phyloP scores from a whole-genome alignment of 257 asterid species.

The Parsonsia alboflavescens region DNA sequence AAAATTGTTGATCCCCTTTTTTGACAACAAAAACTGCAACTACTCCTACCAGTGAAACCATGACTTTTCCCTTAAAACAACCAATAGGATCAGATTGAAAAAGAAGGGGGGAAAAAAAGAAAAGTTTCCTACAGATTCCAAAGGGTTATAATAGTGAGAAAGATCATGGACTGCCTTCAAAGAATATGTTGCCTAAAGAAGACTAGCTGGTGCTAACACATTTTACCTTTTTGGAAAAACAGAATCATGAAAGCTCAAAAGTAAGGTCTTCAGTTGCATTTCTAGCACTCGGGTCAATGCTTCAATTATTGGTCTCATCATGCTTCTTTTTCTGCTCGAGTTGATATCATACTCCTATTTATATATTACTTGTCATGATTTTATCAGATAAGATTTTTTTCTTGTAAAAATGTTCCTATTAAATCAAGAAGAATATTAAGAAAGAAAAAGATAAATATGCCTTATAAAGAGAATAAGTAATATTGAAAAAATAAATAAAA shows the following conservation, averaged over 20 bases:
- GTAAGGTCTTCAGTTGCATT: background rate
- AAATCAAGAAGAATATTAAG: too few species aligned
- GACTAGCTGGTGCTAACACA: background rate
- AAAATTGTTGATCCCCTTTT: conserved; percentile 31
- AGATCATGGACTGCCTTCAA: conserved; percentile 7
- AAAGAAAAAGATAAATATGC: too few species aligned
- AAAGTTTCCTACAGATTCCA: conserved; percentile 22
- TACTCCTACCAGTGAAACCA: conserved; percentile 61
- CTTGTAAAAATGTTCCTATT: too few species aligned
- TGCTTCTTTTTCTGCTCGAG: background rate
- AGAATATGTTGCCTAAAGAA: conserved; percentile 3
- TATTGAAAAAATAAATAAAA: too few species aligned
- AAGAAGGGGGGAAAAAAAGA: conserved; percentile 12
- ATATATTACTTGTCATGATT: too few species aligned
- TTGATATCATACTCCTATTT: too few species aligned
- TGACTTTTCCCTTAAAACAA: conserved; percentile 32
- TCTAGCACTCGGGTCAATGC: background rate
- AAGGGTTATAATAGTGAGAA: conserved; percentile 10
- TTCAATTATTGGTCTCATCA: background rate
- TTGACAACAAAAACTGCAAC: conserved; percentile 45
- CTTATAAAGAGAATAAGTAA: too few species aligned
- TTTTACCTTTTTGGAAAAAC: background rate
- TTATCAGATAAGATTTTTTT: too few species aligned
- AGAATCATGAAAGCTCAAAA: background rate
- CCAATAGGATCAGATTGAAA: conserved; percentile 10